Base-by-base conservation (phyloP, 805 yeast genomes). In the Lipomyces kockii region DNA sequence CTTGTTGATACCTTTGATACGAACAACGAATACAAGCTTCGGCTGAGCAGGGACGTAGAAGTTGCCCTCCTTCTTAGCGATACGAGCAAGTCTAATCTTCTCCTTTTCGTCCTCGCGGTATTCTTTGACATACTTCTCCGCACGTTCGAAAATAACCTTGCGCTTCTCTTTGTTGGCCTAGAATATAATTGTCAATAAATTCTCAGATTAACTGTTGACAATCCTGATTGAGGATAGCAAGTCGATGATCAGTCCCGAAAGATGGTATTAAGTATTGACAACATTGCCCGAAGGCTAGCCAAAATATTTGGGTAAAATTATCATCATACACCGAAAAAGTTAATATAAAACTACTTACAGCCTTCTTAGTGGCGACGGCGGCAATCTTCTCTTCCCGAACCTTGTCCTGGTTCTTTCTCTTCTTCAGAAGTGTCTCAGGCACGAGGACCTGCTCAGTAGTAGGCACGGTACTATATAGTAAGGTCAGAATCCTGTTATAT, bases 111-210 rank as follows among this genome's bases (percentile, higher is more conserved):
- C 92, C 77, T 88, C 90, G 77, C 84, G 86, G 89, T 92, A 92
- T 85, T 92, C 97, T 84, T 88, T 83, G 81, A 88, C 87, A 91
- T 92, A 91, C 83, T 92, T 91, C 85, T 94, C 96, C 80, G 95
- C 91, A 89, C 97, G 90, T 83, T 90, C 90, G 82, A 87, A 87
- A 82, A 89, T 86, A 77, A 87, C 87, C 79, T 88, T 83, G 58
- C 75, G 81, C 81, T 82, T 82, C 76, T 80, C 83, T 76, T 81
- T 80, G 79, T 79, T 77, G 70, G 82, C 80, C 84, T 82, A 68
- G 58, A 11, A 9, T 8, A 29, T 35, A 66, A 22, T 17, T 27
- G 60, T 60, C 54, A 63, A 64, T 34, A 32, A 58, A 17, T 39
- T 5, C 3, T 58, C 29, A 37, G 39, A 14, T 3, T 5, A 37